These are phyloP conservation scores for Sutorius eximius DNA, from an alignment of 1,284 basidiomycete species.

Conservation along the genomic window DNA sequence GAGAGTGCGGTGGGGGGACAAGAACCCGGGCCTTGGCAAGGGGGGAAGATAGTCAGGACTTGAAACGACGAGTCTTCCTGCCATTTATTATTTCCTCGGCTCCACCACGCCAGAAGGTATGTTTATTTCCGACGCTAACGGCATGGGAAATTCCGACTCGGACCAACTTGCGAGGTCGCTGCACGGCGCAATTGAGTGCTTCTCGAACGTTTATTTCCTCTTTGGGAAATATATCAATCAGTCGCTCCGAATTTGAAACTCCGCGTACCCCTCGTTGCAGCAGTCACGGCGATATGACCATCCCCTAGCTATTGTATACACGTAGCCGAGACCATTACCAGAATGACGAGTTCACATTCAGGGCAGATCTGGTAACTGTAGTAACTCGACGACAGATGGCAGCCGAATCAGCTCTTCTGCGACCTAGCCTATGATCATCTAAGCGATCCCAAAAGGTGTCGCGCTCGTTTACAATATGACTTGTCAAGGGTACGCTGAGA, in stretches of 20 bases:
- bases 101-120: neutral
- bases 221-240: neutral
- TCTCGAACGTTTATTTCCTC: neutral
- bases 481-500: neutral
- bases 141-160: neutral
- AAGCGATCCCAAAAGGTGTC: neutral
- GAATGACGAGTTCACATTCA: neutral
- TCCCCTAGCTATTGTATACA: too few relatives aligned
- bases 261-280: neutral
- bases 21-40: neutral
- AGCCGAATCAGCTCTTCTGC: neutral
- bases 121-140: conserved; percentile 11
- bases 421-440: neutral
- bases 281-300: neutral
- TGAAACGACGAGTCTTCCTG: neutral
- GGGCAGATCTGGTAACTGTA: neutral
- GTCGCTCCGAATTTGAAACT: neutral
- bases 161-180: neutral
- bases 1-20: neutral
- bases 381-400: neutral
- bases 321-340: too few relatives aligned
- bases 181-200: too few relatives aligned
- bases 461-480: neutral
- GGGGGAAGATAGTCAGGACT: neutral
- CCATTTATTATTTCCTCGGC: conserved; percentile 3